A percentile compares a stretch with the other conserved stretches of the same genome.
Conservation (phyloP, 176 grass and related monocot genomes). For the Lolium rigidum region DNA sequence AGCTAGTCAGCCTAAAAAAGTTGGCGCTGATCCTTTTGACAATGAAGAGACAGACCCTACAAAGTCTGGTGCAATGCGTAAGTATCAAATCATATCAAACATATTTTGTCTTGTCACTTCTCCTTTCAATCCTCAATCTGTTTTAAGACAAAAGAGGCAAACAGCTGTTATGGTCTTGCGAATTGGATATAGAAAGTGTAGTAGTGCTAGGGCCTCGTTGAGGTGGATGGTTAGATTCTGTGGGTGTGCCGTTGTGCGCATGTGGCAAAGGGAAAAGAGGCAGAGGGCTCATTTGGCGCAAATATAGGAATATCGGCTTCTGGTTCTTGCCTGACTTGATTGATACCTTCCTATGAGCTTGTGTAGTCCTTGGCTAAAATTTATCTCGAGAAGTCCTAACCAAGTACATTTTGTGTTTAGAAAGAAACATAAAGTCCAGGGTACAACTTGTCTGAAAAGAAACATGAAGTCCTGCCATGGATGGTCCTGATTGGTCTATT, state of each 20-base stretch:
- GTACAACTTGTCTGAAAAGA: neutral
- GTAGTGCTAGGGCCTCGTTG: neutral
- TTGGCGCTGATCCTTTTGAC: conserved; percentile 81
- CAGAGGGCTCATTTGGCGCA: neutral
- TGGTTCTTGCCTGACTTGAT: neutral
- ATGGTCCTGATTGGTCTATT: neutral
- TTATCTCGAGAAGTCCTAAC: neutral
- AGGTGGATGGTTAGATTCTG: neutral
- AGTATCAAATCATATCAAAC: conserved; percentile 42
- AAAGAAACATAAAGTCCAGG: neutral
- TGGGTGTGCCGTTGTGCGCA: neutral
- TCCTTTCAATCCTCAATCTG: conserved; percentile 17
- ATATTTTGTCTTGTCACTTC: conserved; percentile 10
- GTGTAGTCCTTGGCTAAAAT: no score
- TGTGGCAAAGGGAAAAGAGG: neutral
- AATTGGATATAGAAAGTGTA: neutral
- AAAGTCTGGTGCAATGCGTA: conserved; percentile 87
- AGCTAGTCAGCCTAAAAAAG: conserved; percentile 50
- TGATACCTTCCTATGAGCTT: neutral
- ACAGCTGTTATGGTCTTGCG: neutral
- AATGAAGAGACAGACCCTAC: conserved; percentile 73
- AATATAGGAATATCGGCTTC: neutral
- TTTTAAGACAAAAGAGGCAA: neutral
- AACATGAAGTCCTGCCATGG: neutral
- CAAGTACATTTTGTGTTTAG: neutral